Base-by-base conservation (phyloP, 2,329 filamentous ascomycete species). In the Fusarium kyushuense region DNA sequence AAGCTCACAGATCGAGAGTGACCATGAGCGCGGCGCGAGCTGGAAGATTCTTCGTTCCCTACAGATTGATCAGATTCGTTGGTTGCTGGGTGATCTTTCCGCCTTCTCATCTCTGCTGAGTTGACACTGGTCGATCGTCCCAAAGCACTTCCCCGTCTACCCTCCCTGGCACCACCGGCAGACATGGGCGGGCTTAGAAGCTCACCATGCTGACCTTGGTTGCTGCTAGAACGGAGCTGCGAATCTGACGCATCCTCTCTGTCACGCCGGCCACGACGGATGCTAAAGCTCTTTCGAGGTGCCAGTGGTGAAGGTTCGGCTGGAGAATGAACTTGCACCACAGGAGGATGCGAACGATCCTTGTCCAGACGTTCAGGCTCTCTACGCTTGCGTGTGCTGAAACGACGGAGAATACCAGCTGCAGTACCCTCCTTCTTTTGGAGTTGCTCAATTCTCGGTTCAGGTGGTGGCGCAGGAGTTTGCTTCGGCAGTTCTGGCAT, bases 101-200 rank as follows among this genome's bases (percentile, higher is more conserved):
- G 88, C 63, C 92, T 84, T 65, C 92, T 87, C 63, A 93, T 89
- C 66, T 97, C 94, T 29, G 91, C 93, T 3, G 93, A 96, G 74
- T 94, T 97, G 55, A 97, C 94, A 75, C 94, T 97, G 11, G 95
- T 94, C 9, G 94, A 97, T 65, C 95, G 88, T 35, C 92, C 93
- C 19, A 97, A 83, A 12, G 89, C 90, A 46, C 71, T 75, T 70
- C 91, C 91, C 47, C 87, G 89, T 54, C 86, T 86, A 43, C 87
- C 86, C 21, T 88, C 83, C 48, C 81, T 81, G 54, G 78, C 74
- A 29, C 80, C 87, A 38, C 89, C 89, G 21, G 86, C 84, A 9
- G 89, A 87, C 67, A 86, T 79, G 2, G 92, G 92, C 1, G 93
- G 92, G 61, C 90, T 91, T 14, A 97, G 85, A 16, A 96, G 84